phyloP scores from a whole-genome alignment of 2,329 filamentous ascomycete species.

The Rhynchosporium secalis region DNA sequence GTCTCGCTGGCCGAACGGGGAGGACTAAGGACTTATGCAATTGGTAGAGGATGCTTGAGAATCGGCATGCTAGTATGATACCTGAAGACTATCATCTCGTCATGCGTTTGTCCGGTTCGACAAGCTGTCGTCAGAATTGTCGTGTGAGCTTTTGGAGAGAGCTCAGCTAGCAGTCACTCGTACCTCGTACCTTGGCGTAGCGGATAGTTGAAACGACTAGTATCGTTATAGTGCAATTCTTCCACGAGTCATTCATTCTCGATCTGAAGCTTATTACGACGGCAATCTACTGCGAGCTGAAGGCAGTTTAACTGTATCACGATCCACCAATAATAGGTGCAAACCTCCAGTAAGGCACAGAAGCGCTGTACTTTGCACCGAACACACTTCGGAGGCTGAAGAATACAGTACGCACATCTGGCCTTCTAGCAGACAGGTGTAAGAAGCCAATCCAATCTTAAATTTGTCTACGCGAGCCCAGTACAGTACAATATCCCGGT shows the following conservation, averaged over 20 bases:
- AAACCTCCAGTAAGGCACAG: too few relatives aligned
- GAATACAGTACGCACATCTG: background rate
- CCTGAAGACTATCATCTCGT: too few relatives aligned
- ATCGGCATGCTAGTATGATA: too few relatives aligned
- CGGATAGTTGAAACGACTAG: background rate
- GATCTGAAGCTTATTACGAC: too few relatives aligned
- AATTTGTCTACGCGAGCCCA: constrained; percentile 10
- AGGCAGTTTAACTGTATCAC: background rate
- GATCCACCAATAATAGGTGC: background rate
- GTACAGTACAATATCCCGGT: constrained; percentile 13
- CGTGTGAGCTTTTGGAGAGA: constrained; percentile 5
- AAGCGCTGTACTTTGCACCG: background rate
- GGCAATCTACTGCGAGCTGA: background rate
- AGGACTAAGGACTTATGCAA: too few relatives aligned
- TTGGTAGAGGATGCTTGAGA: too few relatives aligned
- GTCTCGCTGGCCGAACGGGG: too few relatives aligned
- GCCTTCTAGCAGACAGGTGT: constrained; percentile 30
- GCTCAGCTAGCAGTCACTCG: background rate
- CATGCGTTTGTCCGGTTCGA: background rate
- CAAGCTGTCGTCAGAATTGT: background rate
- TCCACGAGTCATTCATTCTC: background rate
- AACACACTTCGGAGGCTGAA: constrained; percentile 18
- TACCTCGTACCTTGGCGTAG: background rate
- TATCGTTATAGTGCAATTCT: background rate
- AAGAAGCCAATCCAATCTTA: constrained; percentile 30